A percentile compares a stretch with the other conserved stretches of the same genome.
Evolutionary conservation across 2,329 filamentous ascomycete genomes (phyloP).

Genomic region (Paecilomyces formosus): DNA sequence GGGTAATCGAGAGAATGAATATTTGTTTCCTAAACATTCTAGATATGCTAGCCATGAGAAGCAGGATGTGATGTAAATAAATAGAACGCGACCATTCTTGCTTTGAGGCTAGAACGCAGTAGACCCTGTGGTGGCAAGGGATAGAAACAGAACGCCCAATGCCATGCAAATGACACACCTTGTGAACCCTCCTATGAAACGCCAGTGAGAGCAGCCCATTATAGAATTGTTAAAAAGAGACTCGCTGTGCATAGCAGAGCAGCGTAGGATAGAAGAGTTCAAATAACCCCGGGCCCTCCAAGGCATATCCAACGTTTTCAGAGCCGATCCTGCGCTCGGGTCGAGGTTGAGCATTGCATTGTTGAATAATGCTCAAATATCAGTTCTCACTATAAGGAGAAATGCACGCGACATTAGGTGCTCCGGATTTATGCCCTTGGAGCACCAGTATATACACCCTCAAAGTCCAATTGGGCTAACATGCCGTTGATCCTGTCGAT

Average conservation of each 20-base stretch:
- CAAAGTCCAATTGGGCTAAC: slow-evolving; percentile 60
- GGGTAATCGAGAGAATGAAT: not conserved
- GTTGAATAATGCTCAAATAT: not conserved
- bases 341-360: not conserved
- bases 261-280: not conserved
- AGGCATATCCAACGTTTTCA: not conserved
- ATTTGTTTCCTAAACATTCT: not conserved
- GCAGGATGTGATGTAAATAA: not conserved
- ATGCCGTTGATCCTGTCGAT: slow-evolving; percentile 61
- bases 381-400: not conserved
- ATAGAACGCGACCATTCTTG: not conserved
- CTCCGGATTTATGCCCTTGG: not conserved
- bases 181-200: slow-evolving; percentile 8
- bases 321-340: not conserved
- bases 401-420: not conserved
- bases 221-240: not conserved
- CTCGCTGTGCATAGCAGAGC: not conserved
- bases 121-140: not conserved
- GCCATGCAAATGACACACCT: slow-evolving; percentile 16
- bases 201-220: slow-evolving; percentile 6
- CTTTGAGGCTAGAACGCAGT: not conserved
- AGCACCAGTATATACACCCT: slow-evolving; percentile 38
- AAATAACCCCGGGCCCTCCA: not conserved
- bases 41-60: not conserved
- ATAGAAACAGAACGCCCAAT: slow-evolving; percentile 15